These are phyloP conservation scores for Blastobotrys arbuscula DNA, from an alignment of 1,139 yeast species.

Conservation along the genomic window DNA sequence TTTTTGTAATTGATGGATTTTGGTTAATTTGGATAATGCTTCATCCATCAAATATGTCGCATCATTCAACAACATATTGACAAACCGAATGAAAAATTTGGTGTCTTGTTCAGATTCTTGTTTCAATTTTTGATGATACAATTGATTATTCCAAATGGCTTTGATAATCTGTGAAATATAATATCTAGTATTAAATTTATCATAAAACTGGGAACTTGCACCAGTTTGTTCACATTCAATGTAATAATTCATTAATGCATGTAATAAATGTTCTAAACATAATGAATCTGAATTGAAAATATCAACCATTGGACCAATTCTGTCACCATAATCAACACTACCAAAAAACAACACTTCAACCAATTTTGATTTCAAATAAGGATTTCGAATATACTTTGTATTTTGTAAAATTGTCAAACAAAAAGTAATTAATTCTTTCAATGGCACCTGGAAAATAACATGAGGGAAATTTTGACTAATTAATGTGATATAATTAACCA, in stretches of 20 bases:
- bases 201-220: slow-evolving; percentile 90
- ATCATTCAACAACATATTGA: slow-evolving; percentile 92
- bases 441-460: slow-evolving; percentile 22
- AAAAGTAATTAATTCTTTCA: slow-evolving; percentile 54
- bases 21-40: slow-evolving; percentile 70
- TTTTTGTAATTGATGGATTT: slow-evolving; percentile 68
- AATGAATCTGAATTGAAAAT: slow-evolving; percentile 59
- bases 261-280: slow-evolving; percentile 62
- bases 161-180: slow-evolving; percentile 80
- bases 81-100: slow-evolving; percentile 82
- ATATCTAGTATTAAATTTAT: slow-evolving; percentile 86
- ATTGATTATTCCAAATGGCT: slow-evolving; percentile 70
- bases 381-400: slow-evolving; percentile 83
- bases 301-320: slow-evolving; percentile 60
- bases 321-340: slow-evolving; percentile 47
- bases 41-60: slow-evolving; percentile 89
- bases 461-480: slow-evolving; percentile 48
- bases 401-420: slow-evolving; percentile 71
- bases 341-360: slow-evolving; percentile 80
- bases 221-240: slow-evolving; percentile 97
- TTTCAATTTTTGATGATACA: slow-evolving; percentile 62
- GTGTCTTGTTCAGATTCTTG: slow-evolving; percentile 57
- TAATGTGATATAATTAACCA: slow-evolving; percentile 48
- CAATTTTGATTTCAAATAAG: slow-evolving; percentile 81
- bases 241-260: slow-evolving; percentile 80